Evolutionary conservation across 1,284 basidiomycete species (phyloP).

Genomic region (Apiotrichum gamsii): DNA sequence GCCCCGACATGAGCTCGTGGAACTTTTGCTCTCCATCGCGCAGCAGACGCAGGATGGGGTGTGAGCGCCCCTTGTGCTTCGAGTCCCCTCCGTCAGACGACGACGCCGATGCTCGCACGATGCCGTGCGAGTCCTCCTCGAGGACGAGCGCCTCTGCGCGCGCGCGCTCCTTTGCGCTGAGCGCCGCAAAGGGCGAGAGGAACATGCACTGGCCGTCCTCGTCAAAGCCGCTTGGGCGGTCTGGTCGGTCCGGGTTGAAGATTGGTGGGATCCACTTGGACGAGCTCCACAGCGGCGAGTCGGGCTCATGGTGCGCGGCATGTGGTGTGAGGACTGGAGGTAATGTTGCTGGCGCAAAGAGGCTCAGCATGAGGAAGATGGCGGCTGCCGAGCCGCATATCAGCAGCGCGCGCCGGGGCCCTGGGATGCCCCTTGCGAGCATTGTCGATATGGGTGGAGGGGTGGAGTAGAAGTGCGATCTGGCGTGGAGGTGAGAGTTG

Average conservation of each 20-base stretch:
- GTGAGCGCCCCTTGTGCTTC: slow-evolving; percentile 16
- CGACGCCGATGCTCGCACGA: slow-evolving; percentile 18
- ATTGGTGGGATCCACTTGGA: slow-evolving; percentile 43
- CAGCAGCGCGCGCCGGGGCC: neutral
- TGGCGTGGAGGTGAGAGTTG: no score
- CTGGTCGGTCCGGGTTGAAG: slow-evolving; percentile 26
- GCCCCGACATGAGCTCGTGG: slow-evolving; percentile 45
- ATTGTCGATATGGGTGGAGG: neutral
- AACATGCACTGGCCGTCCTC: slow-evolving; percentile 45
- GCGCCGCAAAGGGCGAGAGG: slow-evolving; percentile 43
- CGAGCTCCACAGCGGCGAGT: slow-evolving; percentile 33
- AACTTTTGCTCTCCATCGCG: slow-evolving; percentile 49
- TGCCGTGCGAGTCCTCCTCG: slow-evolving; percentile 34
- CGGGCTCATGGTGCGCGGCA: slow-evolving; percentile 32
- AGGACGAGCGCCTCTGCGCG: slow-evolving; percentile 31
- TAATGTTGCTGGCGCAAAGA: slow-evolving; percentile 32
- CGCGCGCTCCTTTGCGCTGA: slow-evolving; percentile 34
- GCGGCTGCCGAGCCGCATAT: neutral
- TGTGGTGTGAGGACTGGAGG: slow-evolving; percentile 33
- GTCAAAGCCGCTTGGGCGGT: slow-evolving; percentile 39
- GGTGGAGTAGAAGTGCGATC: no score
- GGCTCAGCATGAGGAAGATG: slow-evolving; percentile 39
- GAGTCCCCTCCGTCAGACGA: no score
- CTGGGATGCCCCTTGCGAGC: neutral
- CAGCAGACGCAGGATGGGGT: slow-evolving; percentile 49